Evolutionary conservation across 2,329 filamentous ascomycete genomes (phyloP).

Genomic region (Didymella glomerata): DNA sequence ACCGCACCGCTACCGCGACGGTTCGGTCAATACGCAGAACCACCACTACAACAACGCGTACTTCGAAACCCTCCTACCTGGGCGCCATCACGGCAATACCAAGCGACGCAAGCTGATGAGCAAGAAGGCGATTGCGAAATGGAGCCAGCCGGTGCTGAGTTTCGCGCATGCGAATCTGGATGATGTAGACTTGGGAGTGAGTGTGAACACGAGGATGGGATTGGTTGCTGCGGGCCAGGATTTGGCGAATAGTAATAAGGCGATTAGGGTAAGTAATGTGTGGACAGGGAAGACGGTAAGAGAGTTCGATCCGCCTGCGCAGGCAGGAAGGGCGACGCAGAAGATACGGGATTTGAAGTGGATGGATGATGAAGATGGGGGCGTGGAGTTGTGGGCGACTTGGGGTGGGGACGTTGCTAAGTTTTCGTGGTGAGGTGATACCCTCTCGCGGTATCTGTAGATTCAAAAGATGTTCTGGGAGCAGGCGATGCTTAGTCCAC

Average conservation of each 20-base stretch:
- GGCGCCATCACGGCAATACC: slow-evolving; percentile 3
- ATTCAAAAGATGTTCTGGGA: not conserved
- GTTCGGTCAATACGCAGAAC: not conserved
- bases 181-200: slow-evolving; percentile 39
- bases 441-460: no score
- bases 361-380: slow-evolving; percentile 34
- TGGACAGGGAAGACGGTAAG: slow-evolving; percentile 42
- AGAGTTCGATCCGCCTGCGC: slow-evolving; percentile 27
- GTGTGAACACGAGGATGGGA: slow-evolving; percentile 40
- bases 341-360: slow-evolving; percentile 42
- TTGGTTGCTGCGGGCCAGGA: slow-evolving; percentile 48
- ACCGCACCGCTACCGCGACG: not conserved
- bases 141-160: slow-evolving; percentile 40
- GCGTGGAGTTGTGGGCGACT: slow-evolving; percentile 36
- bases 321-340: not conserved
- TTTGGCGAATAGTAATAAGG: slow-evolving; percentile 16
- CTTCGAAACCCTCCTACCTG: slow-evolving; percentile 24
- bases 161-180: slow-evolving; percentile 41
- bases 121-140: slow-evolving; percentile 18
- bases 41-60: slow-evolving; percentile 30
- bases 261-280: slow-evolving; percentile 44
- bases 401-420: slow-evolving; percentile 31
- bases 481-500: slow-evolving; percentile 31
- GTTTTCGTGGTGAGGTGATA: slow-evolving; percentile 27
- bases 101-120: slow-evolving; percentile 28